These are phyloP conservation scores for Aegilops umbellulata DNA, from an alignment of 176 grass and related monocot species.

Conservation along the genomic window DNA sequence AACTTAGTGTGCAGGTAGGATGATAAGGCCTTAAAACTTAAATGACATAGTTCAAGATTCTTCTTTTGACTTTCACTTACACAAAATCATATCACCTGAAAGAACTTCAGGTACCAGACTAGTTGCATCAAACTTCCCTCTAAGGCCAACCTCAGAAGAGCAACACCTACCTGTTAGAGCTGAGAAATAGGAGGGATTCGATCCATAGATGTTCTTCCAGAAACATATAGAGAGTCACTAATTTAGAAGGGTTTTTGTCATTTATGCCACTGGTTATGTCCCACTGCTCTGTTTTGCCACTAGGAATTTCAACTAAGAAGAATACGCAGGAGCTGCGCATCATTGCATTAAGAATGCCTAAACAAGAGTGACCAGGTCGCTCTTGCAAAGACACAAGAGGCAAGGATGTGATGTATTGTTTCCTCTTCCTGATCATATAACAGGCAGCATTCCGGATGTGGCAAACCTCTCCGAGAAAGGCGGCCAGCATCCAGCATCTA, in stretches of 20 bases:
- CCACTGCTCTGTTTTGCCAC: too few relatives aligned
- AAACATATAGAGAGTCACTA: background rate
- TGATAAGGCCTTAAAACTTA: background rate
- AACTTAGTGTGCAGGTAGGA: background rate
- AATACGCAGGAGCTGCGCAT: background rate
- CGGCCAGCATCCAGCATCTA: too few relatives aligned
- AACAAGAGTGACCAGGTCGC: too few relatives aligned
- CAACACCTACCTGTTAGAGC: too few relatives aligned
- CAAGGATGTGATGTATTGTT: too few relatives aligned
- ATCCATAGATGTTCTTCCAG: background rate
- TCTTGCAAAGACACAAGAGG: too few relatives aligned
- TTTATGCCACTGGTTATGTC: too few relatives aligned
- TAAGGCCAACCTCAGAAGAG: conserved; percentile 80
- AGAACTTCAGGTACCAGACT: conserved; percentile 59
- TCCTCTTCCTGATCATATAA: too few relatives aligned
- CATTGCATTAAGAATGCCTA: background rate
- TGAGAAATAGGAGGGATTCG: background rate
- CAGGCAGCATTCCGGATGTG: too few relatives aligned
- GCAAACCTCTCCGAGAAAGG: too few relatives aligned
- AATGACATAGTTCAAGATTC: background rate
- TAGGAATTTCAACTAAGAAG: background rate
- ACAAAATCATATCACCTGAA: conserved; percentile 2
- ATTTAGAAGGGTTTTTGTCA: background rate
- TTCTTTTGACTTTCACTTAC: background rate
- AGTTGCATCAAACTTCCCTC: conserved; percentile 90